Evolutionary conservation across 2,329 filamentous ascomycete species (phyloP).

Genomic region (Plectosphaerella sp.): DNA sequence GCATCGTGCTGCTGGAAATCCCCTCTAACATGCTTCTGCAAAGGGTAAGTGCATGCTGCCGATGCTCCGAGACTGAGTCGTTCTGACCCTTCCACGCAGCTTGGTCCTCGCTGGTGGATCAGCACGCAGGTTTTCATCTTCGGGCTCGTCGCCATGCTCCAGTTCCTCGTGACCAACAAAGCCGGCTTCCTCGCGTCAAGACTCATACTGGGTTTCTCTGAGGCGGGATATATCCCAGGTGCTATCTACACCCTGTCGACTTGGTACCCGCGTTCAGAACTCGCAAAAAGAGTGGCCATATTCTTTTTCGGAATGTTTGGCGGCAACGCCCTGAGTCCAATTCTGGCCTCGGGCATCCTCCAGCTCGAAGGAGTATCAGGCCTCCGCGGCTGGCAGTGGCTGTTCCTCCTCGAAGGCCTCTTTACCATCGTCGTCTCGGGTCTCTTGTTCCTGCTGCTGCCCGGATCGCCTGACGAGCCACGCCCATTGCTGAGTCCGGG

Average conservation of each 20-base stretch:
- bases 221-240: slow-evolving; percentile 48
- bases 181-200: slow-evolving; percentile 39
- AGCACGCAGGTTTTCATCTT: slow-evolving; percentile 43
- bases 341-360: slow-evolving; percentile 43
- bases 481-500: slow-evolving; percentile 31
- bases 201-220: slow-evolving; percentile 39
- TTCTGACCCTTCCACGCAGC: slow-evolving; percentile 15
- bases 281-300: slow-evolving; percentile 40
- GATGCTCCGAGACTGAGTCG: neutral
- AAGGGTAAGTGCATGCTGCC: slow-evolving; percentile 9
- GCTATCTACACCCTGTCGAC: slow-evolving; percentile 46
- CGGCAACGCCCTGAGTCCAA: slow-evolving; percentile 41
- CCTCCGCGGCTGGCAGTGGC: slow-evolving; percentile 45
- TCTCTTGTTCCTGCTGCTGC: slow-evolving; percentile 34
- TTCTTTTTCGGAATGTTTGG: slow-evolving; percentile 52
- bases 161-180: slow-evolving; percentile 35
- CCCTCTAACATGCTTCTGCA: slow-evolving; percentile 44
- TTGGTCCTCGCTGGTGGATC: slow-evolving; percentile 44
- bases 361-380: slow-evolving; percentile 35
- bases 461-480: slow-evolving; percentile 35
- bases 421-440: slow-evolving; percentile 35
- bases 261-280: slow-evolving; percentile 42
- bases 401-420: slow-evolving; percentile 42
- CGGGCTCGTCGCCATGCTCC: slow-evolving; percentile 38
- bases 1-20: slow-evolving; percentile 45